Evolutionary conservation across 1,139 yeast genomes (phyloP).

Genomic region (Yamadazyma diospyri): DNA sequence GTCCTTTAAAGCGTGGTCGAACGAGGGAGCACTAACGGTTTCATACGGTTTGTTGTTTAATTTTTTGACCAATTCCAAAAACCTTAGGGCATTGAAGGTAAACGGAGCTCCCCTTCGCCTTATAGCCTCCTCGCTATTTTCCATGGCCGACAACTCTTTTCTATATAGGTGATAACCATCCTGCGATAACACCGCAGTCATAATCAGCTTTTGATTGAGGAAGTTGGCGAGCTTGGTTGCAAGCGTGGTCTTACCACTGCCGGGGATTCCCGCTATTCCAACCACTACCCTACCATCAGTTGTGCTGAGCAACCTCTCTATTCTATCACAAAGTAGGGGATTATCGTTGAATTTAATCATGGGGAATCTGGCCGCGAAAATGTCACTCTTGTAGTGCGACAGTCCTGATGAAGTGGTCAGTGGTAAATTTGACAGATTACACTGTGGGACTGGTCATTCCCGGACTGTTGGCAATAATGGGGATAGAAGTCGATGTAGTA

Average conservation of each 20-base stretch:
- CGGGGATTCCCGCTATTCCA: constrained; percentile 69
- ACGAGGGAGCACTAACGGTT: constrained; percentile 56
- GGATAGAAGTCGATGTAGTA: too few species aligned
- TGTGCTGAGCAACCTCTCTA: too few species aligned
- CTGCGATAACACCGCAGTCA: constrained; percentile 39
- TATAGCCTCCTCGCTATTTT: constrained; percentile 49
- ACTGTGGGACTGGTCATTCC: background rate
- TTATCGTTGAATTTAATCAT: too few species aligned
- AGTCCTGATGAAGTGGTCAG: too few species aligned
- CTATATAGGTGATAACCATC: constrained; percentile 51
- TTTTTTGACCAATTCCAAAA: constrained; percentile 22
- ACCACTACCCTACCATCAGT: constrained; percentile 27
- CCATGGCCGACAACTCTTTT: constrained; percentile 14
- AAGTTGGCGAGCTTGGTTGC: background rate
- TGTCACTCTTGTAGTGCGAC: too few species aligned
- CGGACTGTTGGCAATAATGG: background rate
- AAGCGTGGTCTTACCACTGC: constrained; percentile 7
- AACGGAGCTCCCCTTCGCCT: constrained; percentile 78
- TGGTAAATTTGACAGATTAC: too few species aligned
- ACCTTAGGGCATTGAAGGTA: constrained; percentile 67
- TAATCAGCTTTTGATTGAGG: constrained; percentile 4
- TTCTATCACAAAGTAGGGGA: too few species aligned
- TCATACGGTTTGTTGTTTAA: constrained; percentile 15
- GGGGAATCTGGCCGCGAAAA: too few species aligned
- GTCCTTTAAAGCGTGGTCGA: constrained; percentile 69